Conservation (phyloP, 805 yeast genomes). For the Saturnispora saitoi region DNA sequence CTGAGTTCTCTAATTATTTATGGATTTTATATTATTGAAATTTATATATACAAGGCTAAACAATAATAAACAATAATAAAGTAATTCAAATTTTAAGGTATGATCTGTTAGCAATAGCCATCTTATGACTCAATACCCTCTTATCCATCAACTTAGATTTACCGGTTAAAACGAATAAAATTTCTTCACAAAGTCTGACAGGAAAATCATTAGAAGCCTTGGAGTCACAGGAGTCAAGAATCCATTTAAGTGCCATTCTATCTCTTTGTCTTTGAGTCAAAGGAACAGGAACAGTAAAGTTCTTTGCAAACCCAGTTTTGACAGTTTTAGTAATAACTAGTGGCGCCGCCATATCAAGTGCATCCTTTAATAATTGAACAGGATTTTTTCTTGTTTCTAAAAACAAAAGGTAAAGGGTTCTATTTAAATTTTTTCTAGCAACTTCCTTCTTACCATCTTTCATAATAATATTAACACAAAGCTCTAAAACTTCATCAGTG, state of each 20-base stretch:
- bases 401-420: conserved; percentile 74
- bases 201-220: conserved; percentile 74
- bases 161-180: conserved; percentile 68
- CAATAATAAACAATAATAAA: background rate
- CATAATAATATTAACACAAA: conserved; percentile 84
- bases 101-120: conserved; percentile 84
- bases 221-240: conserved; percentile 72
- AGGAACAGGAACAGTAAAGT: conserved; percentile 73
- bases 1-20: background rate
- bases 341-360: conserved; percentile 79
- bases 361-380: conserved; percentile 59
- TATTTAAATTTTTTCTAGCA: conserved; percentile 64
- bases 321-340: conserved; percentile 67
- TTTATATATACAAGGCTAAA: conserved; percentile 5
- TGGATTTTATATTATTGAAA: too few species aligned
- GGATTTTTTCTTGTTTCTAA: conserved; percentile 74
- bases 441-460: conserved; percentile 78
- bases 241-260: conserved; percentile 86
- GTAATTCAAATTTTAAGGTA: conserved; percentile 27
- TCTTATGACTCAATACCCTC: conserved; percentile 72
- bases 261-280: conserved; percentile 73
- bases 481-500: conserved; percentile 63
- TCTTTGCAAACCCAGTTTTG: conserved; percentile 81
- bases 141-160: conserved; percentile 78
- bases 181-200: conserved; percentile 87